Base-by-base conservation (phyloP, 2,329 filamentous ascomycete species). In the Biscogniauxia mediterranea region DNA sequence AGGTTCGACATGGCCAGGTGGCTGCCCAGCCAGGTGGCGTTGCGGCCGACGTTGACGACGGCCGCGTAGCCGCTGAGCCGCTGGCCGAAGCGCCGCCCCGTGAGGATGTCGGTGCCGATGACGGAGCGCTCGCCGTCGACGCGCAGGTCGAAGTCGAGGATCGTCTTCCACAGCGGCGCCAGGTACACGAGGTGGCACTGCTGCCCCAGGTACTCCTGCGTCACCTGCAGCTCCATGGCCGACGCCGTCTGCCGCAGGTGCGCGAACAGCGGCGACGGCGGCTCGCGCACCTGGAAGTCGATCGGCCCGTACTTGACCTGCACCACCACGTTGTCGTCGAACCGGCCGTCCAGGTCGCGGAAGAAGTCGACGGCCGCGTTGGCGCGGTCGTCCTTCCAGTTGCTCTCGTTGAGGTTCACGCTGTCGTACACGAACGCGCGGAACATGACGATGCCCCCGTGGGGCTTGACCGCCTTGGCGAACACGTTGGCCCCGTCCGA, bases 301-400 rank as follows among this genome's bases (percentile, higher is more conserved):
- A 91, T 91, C 0, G 89, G 88, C 0, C 89, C 89, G 64, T 88
- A 90, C 73, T 91, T 92, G 74, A 91, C 87, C 70, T 92, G 89
- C 2, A 91, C 80, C 0, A 91, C 80, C 0, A 91, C 88, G 54
- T 91, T 91, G 53, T 88, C 85, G 21, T 88, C 85, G 60, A 91
- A 91, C 61, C 86, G 72, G 5, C 80, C 83, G 67, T 91, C 89
- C 0, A 91, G 79, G 0, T 80, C 78, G 17, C 84, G 77, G 72
- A 91, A 91, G 73, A 84, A 89, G 0, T 91, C 79, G 0, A 90
- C 86, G 0, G 87, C 87, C 0, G 87, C 89, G 58, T 90, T 90
- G 1, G 89, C 89, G 1, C 89, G 83, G 70, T 91, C 89, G 1
- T 82, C 82, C 56, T 81, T 85, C 87, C 87, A 90, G 70, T 88